Evolutionary conservation across 1,284 basidiomycete species (phyloP).

Genomic region (Moesziomyces sp.): DNA sequence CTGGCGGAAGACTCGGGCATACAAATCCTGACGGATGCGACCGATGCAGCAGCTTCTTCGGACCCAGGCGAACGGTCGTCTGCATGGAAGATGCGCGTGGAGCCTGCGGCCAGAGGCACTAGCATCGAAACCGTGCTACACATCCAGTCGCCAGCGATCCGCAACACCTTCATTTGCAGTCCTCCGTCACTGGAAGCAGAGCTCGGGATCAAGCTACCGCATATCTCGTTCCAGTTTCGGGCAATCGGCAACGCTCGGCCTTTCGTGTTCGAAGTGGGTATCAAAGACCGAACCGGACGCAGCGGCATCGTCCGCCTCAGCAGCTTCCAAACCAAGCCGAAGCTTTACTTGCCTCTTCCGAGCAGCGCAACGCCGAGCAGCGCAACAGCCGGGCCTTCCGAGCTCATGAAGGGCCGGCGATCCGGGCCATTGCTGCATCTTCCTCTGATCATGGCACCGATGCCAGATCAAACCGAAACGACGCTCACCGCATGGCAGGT

Average conservation of each 20-base stretch:
- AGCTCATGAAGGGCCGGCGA: neutral
- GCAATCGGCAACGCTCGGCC: constrained; percentile 73
- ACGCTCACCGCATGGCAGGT: constrained; percentile 32
- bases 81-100: constrained; percentile 9
- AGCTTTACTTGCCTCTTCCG: constrained; percentile 14
- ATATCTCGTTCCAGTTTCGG: constrained; percentile 80
- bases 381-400: constrained; percentile 26
- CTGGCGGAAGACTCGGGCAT: constrained; percentile 76
- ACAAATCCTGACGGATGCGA: constrained; percentile 75
- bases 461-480: constrained; percentile 10
- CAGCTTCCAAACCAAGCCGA: constrained; percentile 78
- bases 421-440: constrained; percentile 4
- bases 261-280: constrained; percentile 80
- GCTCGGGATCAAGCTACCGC: constrained; percentile 78
- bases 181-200: constrained; percentile 21
- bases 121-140: constrained; percentile 78
- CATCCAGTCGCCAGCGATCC: constrained; percentile 80
- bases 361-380: constrained; percentile 44
- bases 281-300: constrained; percentile 75
- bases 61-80: neutral
- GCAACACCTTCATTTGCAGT: constrained; percentile 78
- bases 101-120: constrained; percentile 12
- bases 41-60: constrained; percentile 69
- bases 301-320: constrained; percentile 77
- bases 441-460: constrained; percentile 11